Base-by-base conservation (phyloP, 148 eudicot genomes). In the Nyssa sinensis region DNA sequence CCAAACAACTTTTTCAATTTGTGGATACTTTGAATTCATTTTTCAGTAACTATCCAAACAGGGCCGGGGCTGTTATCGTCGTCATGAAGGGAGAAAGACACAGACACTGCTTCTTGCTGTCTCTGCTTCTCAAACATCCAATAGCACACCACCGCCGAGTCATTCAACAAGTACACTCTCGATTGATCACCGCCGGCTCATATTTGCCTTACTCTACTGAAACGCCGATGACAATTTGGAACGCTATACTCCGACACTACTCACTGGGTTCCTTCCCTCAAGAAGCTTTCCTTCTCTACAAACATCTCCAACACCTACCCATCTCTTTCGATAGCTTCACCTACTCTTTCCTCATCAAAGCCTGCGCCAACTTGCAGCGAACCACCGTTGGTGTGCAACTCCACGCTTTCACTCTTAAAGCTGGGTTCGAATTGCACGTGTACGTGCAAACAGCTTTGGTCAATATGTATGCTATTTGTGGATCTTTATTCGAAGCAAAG, bases 361-460 rank as follows among this genome's bases (percentile, higher is more conserved):
- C 90, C 0, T 84, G 82, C 25, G 82, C 83, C 7, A 80, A 83
- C 53, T 73, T 73, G 70, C 49, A 30, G 0, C n/a, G 62, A 30
- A 3, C 53, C 4, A 21, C 24, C 24, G 23, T 62, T 24, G 92
- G 87, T 13, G 5, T 27, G 53, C 85, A 86, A 68, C 69, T 84
- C 57, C 97, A 89, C 62, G 73, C 68, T 16, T 66, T 71, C 44
- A 79, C 75, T 55, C 35, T 74, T 1, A 72, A 81, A 59, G 63
- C 65, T 21, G 97, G 92, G 4, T 87, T 83, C 25, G 82, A 57
- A 3, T 35, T 9, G 5, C 81, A 86, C 59, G 90, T 89, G 49
- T 86, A 89, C 59, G 88, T 84, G 41, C 85, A 75, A 59, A 91
- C 91, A 25, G 87, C 90, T 32, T 66, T 91, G 87, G 64, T 89